These are phyloP conservation scores for Penicillium frequentans DNA, from an alignment of 2,329 filamentous ascomycete species.

Conservation along the genomic window DNA sequence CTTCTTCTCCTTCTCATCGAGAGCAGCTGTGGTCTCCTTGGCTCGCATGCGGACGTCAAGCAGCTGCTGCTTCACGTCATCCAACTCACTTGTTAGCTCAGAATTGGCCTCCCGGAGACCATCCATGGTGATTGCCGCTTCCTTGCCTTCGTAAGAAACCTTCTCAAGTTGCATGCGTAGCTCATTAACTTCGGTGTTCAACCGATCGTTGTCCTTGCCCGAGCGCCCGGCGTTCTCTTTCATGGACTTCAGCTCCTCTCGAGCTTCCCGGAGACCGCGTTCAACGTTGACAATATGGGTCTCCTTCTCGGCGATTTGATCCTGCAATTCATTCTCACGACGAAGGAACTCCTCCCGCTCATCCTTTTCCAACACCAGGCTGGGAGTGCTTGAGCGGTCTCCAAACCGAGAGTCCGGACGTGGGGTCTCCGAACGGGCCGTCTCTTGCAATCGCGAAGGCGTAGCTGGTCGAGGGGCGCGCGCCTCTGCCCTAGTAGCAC, in stretches of 20 bases:
- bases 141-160: constrained; percentile 92
- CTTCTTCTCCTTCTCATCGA: constrained; percentile 97
- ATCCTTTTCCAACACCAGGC: constrained; percentile 87
- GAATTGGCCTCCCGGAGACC: constrained; percentile 92
- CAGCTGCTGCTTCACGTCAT: constrained; percentile 94
- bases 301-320: constrained; percentile 93
- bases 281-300: constrained; percentile 75
- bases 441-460: constrained; percentile 43
- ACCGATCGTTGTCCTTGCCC: constrained; percentile 85
- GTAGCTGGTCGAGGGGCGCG: constrained; percentile 45
- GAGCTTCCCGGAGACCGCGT: constrained; percentile 75
- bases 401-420: constrained; percentile 67
- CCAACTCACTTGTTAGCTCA: constrained; percentile 86
- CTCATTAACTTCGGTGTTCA: constrained; percentile 84
- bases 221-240: constrained; percentile 83
- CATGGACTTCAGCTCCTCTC: constrained; percentile 80
- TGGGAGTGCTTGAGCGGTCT: constrained; percentile 84
- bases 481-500: constrained; percentile 49
- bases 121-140: constrained; percentile 97
- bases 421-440: constrained; percentile 58
- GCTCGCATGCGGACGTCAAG: constrained; percentile 95
- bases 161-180: constrained; percentile 97
- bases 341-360: constrained; percentile 94
- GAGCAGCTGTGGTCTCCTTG: constrained; percentile 83
- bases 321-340: constrained; percentile 94